phyloP scores from a whole-genome alignment of 2,329 filamentous ascomycete genomes.

The Elsinoe perseae region DNA sequence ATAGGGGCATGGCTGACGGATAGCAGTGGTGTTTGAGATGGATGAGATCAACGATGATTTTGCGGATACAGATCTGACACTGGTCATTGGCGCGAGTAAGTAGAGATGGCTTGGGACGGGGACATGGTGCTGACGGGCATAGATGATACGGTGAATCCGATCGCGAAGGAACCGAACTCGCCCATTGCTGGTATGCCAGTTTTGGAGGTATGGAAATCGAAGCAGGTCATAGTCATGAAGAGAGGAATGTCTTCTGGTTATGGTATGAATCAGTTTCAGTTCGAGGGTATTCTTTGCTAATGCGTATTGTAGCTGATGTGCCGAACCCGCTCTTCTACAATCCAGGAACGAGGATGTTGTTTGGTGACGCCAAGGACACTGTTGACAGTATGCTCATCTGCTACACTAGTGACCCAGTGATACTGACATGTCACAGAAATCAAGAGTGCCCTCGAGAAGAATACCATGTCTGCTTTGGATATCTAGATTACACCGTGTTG shows the following conservation, averaged over 20 bases:
- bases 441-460: constrained; percentile 16
- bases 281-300: neutral
- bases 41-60: constrained; percentile 96
- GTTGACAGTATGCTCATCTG: constrained; percentile 28
- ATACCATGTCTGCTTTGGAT: constrained; percentile 17
- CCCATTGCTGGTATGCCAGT: constrained; percentile 91
- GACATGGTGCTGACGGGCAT: neutral
- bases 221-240: constrained; percentile 91
- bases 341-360: constrained; percentile 83
- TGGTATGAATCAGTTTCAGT: constrained; percentile 44
- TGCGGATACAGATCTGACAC: constrained; percentile 70
- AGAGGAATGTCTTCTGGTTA: constrained; percentile 82
- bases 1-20: constrained; percentile 18
- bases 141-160: constrained; percentile 83
- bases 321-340: constrained; percentile 92
- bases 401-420: neutral
- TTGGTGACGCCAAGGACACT: constrained; percentile 72
- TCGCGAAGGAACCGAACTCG: constrained; percentile 61
- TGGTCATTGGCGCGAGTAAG: constrained; percentile 72
- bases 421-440: constrained; percentile 4
- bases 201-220: constrained; percentile 87
- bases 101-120: neutral
- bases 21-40: constrained; percentile 72
- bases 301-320: constrained; percentile 58
- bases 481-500: constrained; percentile 9